A percentile compares a stretch with the other conserved stretches of the same genome.
These are phyloP conservation scores for Hymenoscyphus infarciens DNA, from an alignment of 2,329 filamentous ascomycete species.

Conservation along the genomic window DNA sequence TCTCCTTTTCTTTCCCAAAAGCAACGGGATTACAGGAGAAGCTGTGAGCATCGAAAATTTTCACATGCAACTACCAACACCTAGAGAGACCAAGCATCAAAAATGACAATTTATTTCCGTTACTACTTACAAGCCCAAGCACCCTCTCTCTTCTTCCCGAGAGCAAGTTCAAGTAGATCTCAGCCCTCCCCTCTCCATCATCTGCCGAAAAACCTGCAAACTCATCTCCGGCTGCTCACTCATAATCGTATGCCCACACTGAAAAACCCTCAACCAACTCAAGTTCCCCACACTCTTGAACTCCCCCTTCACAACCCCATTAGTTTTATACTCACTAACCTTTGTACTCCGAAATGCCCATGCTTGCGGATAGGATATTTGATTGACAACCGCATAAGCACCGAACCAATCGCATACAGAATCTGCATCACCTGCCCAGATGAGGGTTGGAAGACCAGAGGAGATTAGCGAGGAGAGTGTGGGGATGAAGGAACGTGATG, in stretches of 20 bases:
- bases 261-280: conserved; percentile 47
- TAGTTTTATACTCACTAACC: conserved; percentile 45
- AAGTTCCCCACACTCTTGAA: conserved; percentile 51
- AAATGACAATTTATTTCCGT: not conserved
- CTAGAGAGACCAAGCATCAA: too few relatives aligned
- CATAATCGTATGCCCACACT: conserved; percentile 41
- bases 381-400: conserved; percentile 44
- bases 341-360: conserved; percentile 40
- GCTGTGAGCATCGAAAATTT: too few relatives aligned
- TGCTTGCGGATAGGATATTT: conserved; percentile 42
- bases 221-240: conserved; percentile 39
- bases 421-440: conserved; percentile 57
- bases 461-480: conserved; percentile 44
- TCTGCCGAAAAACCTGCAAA: conserved; percentile 46
- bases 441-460: conserved; percentile 45
- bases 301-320: conserved; percentile 44
- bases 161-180: conserved; percentile 34
- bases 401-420: conserved; percentile 58
- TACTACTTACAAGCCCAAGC: not conserved
- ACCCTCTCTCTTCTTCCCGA: too few relatives aligned
- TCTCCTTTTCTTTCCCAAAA: too few relatives aligned
- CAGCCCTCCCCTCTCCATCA: conserved; percentile 38
- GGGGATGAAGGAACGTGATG: conserved; percentile 43
- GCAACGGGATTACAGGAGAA: too few relatives aligned
- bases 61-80: too few relatives aligned